Percentiles rank a stretch among this genome's conserved stretches.
These are phyloP conservation scores for Orobanche coerulescens DNA, from an alignment of 257 asterid species.

Conservation along the genomic window DNA sequence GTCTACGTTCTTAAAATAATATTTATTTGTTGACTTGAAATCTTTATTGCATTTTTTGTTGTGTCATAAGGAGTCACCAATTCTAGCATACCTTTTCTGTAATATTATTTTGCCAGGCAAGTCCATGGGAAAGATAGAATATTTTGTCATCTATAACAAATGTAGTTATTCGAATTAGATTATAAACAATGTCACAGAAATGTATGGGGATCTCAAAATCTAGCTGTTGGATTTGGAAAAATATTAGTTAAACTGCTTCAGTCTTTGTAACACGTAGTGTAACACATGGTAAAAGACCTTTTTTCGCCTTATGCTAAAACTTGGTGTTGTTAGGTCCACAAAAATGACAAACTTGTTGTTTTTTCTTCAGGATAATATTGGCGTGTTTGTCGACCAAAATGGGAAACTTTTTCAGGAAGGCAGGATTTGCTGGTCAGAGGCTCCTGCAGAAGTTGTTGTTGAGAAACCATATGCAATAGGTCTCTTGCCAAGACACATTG, in stretches of 20 bases:
- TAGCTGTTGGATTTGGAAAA: background rate
- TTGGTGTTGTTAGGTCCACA: background rate
- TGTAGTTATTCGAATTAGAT: background rate
- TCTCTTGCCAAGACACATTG: constrained; percentile 83
- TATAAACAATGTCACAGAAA: background rate
- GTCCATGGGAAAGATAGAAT: background rate
- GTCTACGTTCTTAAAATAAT: background rate
- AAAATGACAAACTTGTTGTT: constrained; percentile 10
- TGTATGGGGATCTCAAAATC: constrained; percentile 6
- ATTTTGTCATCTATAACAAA: background rate
- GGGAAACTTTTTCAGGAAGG: constrained; percentile 98
- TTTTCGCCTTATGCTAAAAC: background rate
- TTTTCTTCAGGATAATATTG: constrained; percentile 78
- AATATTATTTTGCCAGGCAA: background rate
- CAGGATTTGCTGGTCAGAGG: constrained; percentile 97
- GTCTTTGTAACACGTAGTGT: background rate
- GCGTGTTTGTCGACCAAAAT: constrained; percentile 94
- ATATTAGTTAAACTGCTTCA: background rate
- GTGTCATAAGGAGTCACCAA: background rate
- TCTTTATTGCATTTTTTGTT: no score
- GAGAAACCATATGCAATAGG: constrained; percentile 90
- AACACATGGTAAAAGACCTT: background rate
- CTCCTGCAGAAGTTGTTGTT: constrained; percentile 67
- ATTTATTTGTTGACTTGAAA: background rate
- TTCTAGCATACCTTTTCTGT: background rate